Evolutionary conservation across 495 filamentous ascomycete species (phyloP), one percentile per base, ranked within the genome.

Genomic region (Penicillium ucsense): DNA sequence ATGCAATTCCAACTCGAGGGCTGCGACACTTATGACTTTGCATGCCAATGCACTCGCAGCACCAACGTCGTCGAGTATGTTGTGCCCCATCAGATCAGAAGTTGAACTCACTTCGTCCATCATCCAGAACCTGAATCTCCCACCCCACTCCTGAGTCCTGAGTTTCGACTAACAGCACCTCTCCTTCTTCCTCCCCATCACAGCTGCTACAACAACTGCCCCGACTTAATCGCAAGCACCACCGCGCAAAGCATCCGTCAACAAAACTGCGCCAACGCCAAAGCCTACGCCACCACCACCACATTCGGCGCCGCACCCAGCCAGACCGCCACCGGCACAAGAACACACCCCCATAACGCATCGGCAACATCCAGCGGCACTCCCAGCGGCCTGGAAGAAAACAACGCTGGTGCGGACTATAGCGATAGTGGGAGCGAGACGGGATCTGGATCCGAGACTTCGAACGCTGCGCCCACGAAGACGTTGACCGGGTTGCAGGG

Each of bases 161-260:
- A 6, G 20, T 4, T 10, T 7, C 9, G 12, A 4, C 31, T 8
- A 35, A 4, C 7, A 5, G 27, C 30, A 10, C 5, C 27, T 6
- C 41, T n/a, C 1, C 12, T 20, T 34, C 12, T 8, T 2, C 31
- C 7, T 7, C 7, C 7, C 38, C 9, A 34, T 20, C 3, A 27
- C 10, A 61, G 58, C 46, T 61, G 58, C 33, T 61, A 61, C 28
- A 50, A 44, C 20, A 40, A 61, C 34, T 61, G 58, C 37, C 48
- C 53, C 33, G 49, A 60, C 5, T 37, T 48, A 37, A 35, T 43
- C 33, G 46, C 46, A 0, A 42, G 48, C 2, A 35, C 50, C 28
- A 47, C 49, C 7, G 58, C 55, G 6, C 31, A 47, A 48, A 29
- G 45, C 33, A 32, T 51, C 28, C 54, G 52, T 33, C 49, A 55